Conservation (phyloP, 192 early-diverging fungal genomes). For the Geosiphon pyriformis region DNA sequence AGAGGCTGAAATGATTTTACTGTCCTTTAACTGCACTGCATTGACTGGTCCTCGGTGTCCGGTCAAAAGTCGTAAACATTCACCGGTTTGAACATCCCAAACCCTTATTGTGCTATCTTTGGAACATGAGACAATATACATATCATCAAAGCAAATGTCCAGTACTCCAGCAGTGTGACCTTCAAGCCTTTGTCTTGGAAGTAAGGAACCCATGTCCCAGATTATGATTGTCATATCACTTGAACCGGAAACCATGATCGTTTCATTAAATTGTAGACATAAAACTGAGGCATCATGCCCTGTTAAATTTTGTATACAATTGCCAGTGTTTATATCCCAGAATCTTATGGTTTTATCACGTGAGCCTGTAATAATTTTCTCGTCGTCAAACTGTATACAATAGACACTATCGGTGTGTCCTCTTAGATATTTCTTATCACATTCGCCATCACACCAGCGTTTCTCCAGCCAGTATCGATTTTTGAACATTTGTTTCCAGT, state of each 20-base stretch:
- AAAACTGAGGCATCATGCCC: slow-evolving; percentile 70
- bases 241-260: slow-evolving; percentile 75
- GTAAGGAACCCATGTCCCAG: slow-evolving; percentile 66
- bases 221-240: slow-evolving; percentile 80
- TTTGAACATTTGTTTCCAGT: slow-evolving; percentile 73
- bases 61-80: slow-evolving; percentile 55
- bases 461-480: slow-evolving; percentile 55
- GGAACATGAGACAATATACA: slow-evolving; percentile 77
- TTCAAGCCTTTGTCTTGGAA: slow-evolving; percentile 42
- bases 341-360: slow-evolving; percentile 71
- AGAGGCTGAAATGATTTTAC: slow-evolving; percentile 74
- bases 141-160: slow-evolving; percentile 77
- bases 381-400: slow-evolving; percentile 80
- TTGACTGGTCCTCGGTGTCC: slow-evolving; percentile 96
- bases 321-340: slow-evolving; percentile 69
- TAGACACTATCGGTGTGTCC: slow-evolving; percentile 88
- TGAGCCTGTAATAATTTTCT: slow-evolving; percentile 72
- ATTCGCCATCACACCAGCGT: slow-evolving; percentile 49
- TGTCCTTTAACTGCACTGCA: slow-evolving; percentile 71
- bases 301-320: slow-evolving; percentile 51
- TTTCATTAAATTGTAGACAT: slow-evolving; percentile 76
- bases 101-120: slow-evolving; percentile 90
- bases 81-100: slow-evolving; percentile 68
- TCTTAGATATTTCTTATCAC: slow-evolving; percentile 48
- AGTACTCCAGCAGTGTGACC: slow-evolving; percentile 83